Percentiles rank a stretch among this genome's conserved stretches.
Conservation (phyloP, 2,329 filamentous ascomycete species). For the Beauveria bassiana region DNA sequence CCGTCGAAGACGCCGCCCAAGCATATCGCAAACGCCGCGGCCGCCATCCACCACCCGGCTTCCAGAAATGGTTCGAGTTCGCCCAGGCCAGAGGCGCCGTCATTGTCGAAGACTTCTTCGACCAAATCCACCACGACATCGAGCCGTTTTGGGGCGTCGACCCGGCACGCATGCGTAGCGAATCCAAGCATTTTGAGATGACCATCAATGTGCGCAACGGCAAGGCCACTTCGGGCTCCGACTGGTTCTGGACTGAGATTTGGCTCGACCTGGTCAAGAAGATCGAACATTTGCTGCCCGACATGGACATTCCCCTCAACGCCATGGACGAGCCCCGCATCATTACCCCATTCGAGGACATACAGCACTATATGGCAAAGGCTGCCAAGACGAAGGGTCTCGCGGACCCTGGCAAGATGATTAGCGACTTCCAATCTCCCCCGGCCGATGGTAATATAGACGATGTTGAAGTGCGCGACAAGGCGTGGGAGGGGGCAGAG, state of each 20-base stretch:
- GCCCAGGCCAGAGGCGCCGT: constrained; percentile 44
- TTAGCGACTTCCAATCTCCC: constrained; percentile 36
- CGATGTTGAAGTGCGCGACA: constrained; percentile 27
- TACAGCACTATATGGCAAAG: constrained; percentile 44
- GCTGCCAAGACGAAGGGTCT: constrained; percentile 42
- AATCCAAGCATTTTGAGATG: constrained; percentile 51
- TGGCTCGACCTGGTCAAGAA: constrained; percentile 47
- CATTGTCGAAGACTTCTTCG: constrained; percentile 56
- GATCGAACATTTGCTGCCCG: constrained; percentile 49
- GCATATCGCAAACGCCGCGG: constrained; percentile 51
- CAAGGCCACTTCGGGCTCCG: constrained; percentile 41
- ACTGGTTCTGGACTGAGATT: constrained; percentile 52
- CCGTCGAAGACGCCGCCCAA: constrained; percentile 45
- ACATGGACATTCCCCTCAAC: constrained; percentile 62
- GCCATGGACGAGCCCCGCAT: constrained; percentile 60
- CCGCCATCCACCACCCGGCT: constrained; percentile 55
- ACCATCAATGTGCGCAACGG: constrained; percentile 50
- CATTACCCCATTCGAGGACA: constrained; percentile 55
- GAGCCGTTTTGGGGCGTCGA: constrained; percentile 50
- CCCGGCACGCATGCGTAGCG: constrained; percentile 39
- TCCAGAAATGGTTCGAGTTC: constrained; percentile 52
- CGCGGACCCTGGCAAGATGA: constrained; percentile 34
- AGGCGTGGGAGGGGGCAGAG: constrained; percentile 46
- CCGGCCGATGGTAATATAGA: constrained; percentile 29
- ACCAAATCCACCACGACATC: constrained; percentile 55